A percentile compares a stretch with the other conserved stretches of the same genome.
phyloP scores from a whole-genome alignment of 768 basidiomycete genomes.

The Botryobasidium botryosum region DNA sequence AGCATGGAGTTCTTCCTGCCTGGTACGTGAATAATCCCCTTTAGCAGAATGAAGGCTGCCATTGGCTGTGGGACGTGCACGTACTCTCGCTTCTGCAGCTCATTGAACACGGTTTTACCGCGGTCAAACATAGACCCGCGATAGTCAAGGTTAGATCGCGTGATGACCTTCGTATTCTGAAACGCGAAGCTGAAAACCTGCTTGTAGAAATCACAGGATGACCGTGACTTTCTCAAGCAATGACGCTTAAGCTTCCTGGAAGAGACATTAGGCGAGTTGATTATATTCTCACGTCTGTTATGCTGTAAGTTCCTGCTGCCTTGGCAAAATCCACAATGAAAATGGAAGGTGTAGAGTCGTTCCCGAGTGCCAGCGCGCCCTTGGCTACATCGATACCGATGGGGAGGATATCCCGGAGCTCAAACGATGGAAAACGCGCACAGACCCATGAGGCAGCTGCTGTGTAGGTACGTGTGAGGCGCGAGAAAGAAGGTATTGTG shows the following conservation, averaged over 20 bases:
- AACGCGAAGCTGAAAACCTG: constrained; percentile 60
- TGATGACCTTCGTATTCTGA: constrained; percentile 40
- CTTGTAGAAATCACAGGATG: constrained; percentile 69
- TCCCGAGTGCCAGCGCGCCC: constrained; percentile 73
- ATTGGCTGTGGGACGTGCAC: background rate
- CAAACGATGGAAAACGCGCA: constrained; percentile 50
- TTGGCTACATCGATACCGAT: constrained; percentile 62
- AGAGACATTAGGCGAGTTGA: constrained; percentile 6
- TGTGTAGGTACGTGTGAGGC: no score
- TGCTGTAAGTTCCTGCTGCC: constrained; percentile 66
- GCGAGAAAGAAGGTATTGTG: no score
- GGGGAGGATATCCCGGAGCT: constrained; percentile 74
- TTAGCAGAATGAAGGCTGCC: no score
- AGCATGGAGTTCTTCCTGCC: background rate
- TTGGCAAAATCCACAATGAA: constrained; percentile 65
- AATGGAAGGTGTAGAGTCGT: constrained; percentile 66
- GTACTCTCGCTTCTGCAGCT: background rate
- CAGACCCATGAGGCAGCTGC: no score
- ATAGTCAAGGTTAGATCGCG: constrained; percentile 63
- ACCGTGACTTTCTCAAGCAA: constrained; percentile 71
- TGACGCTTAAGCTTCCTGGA: no score
- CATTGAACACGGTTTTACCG: constrained; percentile 28
- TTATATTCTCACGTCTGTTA: constrained; percentile 21
- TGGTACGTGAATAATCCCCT: no score
- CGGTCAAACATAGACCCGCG: constrained; percentile 44